A percentile compares a stretch with the other conserved stretches of the same genome.
These are phyloP conservation scores for Collybia mongolica DNA, from an alignment of 768 basidiomycete species.

Conservation along the genomic window DNA sequence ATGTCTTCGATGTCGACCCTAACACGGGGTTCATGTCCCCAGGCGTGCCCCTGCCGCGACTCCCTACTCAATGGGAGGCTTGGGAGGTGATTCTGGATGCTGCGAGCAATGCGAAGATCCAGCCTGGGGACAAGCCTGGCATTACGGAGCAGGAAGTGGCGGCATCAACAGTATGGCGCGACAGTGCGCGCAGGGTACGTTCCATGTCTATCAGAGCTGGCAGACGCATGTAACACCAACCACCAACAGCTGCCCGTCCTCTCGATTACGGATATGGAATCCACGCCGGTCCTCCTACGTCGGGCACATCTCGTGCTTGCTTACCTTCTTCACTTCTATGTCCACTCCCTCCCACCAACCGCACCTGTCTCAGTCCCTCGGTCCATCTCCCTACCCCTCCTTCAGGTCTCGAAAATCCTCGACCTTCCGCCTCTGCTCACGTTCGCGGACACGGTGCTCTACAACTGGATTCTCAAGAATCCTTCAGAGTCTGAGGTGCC, in stretches of 20 bases:
- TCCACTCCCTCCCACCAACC: constrained; percentile 59
- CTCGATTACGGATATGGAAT: constrained; percentile 38
- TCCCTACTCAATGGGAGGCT: constrained; percentile 60
- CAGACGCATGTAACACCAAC: background rate
- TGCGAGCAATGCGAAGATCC: constrained; percentile 48
- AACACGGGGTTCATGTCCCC: constrained; percentile 92
- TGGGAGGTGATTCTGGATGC: constrained; percentile 70
- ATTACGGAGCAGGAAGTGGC: constrained; percentile 37
- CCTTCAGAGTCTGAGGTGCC: constrained; percentile 32
- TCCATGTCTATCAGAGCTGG: constrained; percentile 1
- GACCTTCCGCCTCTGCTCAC: constrained; percentile 89
- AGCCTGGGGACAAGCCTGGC: constrained; percentile 56
- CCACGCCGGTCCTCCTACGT: constrained; percentile 60
- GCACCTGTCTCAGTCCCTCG: constrained; percentile 65
- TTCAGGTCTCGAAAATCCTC: constrained; percentile 67
- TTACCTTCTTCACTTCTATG: constrained; percentile 78
- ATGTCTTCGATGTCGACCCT: constrained; percentile 91
- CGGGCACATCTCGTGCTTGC: constrained; percentile 77
- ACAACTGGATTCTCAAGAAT: constrained; percentile 66
- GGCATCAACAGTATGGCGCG: constrained; percentile 53
- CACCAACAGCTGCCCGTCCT: constrained; percentile 51
- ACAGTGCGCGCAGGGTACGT: constrained; percentile 46
- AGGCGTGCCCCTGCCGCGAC: constrained; percentile 59
- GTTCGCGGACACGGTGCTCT: constrained; percentile 91
- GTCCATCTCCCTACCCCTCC: constrained; percentile 73